Base-by-base conservation (phyloP, 2,329 filamentous ascomycete genomes). In the Neonectria ditissima region DNA sequence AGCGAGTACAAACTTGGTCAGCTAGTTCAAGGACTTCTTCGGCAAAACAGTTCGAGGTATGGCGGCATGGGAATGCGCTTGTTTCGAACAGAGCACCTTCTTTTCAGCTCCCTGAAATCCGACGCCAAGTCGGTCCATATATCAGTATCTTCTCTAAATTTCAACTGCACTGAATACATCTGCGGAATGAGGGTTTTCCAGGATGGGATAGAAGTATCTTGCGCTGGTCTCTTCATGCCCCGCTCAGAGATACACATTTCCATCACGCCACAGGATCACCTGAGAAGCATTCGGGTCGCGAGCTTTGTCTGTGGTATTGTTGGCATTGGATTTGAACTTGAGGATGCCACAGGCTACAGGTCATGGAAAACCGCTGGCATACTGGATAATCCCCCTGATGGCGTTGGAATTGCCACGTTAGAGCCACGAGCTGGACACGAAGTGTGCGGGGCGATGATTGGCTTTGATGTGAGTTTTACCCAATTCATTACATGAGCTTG, bases 381-480 rank as follows among this genome's bases (percentile, higher is more conserved):
- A n/a, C 1, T 45, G 5, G 4, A 37, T 0, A 4, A 28, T 0
- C 52, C 11, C 11, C 16, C 24, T 0, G 39, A 18, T 9, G 45
- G 13, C 1, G 48, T 59, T 2, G 53, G 62, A 4, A 5, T 56
- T 1, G 32, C 26, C 1, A 28, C 28, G 2, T 48, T 68, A 0
- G 8, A 32, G 9, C 52, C 66, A 6, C 11, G 13, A 22, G 14
- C 2, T 8, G 34, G 44, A 1, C n/a, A 5, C 1, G n/a, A 14
- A 2, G 4, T 68, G 1, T 20, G 2, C 3, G 66, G 66, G 1
- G 3, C 55, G 1, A 3, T 54, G 2, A 2, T 68, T 16, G 45
- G 63, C 2, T 26, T 68, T 2, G 66, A 68, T 52, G 66, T 68
- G 43, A 14, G 66, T 54, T 24, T 4, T 0, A 5, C 2, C 6